A percentile compares a stretch with the other conserved stretches of the same genome.
Conservation (phyloP, 495 filamentous ascomycete species). For the Aspergillus affinis region DNA sequence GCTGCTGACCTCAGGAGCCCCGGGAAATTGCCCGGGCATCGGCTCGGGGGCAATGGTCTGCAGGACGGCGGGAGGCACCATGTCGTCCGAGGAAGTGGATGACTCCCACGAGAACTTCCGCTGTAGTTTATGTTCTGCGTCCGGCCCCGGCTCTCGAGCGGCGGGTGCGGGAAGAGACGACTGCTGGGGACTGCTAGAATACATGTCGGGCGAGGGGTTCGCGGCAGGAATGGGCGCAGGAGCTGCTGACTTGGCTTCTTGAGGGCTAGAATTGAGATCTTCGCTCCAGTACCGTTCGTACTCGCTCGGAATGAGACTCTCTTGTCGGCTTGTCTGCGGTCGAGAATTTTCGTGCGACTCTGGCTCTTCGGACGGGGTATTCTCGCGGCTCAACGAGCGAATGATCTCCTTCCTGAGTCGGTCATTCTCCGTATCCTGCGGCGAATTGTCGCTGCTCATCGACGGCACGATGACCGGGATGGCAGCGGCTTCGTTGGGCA, state of each 20-base stretch:
- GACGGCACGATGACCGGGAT: slow-evolving; percentile 53
- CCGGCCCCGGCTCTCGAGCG: slow-evolving; percentile 8
- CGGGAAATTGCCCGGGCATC: slow-evolving; percentile 22
- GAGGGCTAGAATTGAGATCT: slow-evolving; percentile 15
- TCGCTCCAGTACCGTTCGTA: slow-evolving; percentile 63
- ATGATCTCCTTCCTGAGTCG: slow-evolving; percentile 79
- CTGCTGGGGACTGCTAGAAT: slow-evolving; percentile 21
- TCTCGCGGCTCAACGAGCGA: slow-evolving; percentile 62
- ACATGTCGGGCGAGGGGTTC: slow-evolving; percentile 15
- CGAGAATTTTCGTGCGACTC: slow-evolving; percentile 21
- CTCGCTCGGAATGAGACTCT: slow-evolving; percentile 54
- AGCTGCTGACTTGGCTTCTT: slow-evolving; percentile 10
- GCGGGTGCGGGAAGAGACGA: slow-evolving; percentile 8
- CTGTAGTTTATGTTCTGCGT: slow-evolving; percentile 23
- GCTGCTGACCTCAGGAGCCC: slow-evolving; percentile 14
- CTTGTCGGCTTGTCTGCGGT: slow-evolving; percentile 33
- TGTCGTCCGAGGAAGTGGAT: slow-evolving; percentile 20
- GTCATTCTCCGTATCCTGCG: slow-evolving; percentile 72
- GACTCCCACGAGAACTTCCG: slow-evolving; percentile 48
- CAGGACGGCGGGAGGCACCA: slow-evolving; percentile 1
- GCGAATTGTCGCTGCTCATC: slow-evolving; percentile 54
- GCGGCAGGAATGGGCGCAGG: slow-evolving; percentile 21
- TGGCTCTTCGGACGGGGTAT: slow-evolving; percentile 35
- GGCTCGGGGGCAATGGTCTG: slow-evolving; percentile 10
- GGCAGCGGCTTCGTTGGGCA: slow-evolving; percentile 14